Percentiles rank a stretch among this genome's conserved stretches.
These are phyloP conservation scores for Tricholoma matsutake DNA, from an alignment of 768 basidiomycete species.

Conservation along the genomic window DNA sequence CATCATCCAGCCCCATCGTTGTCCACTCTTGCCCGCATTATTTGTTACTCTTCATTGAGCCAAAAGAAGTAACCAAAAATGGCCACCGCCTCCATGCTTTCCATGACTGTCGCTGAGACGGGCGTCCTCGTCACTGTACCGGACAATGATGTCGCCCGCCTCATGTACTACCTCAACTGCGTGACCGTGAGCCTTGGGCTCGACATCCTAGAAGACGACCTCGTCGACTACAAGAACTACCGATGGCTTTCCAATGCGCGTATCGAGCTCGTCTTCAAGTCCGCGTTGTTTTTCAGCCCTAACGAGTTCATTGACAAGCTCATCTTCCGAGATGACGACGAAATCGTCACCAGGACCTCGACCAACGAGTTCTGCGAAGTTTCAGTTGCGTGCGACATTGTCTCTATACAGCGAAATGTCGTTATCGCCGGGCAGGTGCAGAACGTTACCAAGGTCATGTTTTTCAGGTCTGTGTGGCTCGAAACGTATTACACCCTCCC, in stretches of 20 bases:
- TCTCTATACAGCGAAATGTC: not conserved
- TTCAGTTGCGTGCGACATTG: not conserved
- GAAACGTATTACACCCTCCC: not conserved
- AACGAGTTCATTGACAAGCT: not conserved
- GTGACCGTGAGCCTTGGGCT: not conserved
- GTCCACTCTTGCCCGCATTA: not conserved
- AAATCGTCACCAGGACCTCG: not conserved
- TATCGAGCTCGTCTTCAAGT: not conserved
- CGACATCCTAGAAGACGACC: not conserved
- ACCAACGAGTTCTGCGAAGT: not conserved
- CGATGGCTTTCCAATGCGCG: not conserved
- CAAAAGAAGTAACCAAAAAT: not conserved
- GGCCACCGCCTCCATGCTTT: not conserved
- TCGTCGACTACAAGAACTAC: not conserved
- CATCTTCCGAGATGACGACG: not conserved
- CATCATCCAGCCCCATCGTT: not conserved
- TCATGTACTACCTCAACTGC: not conserved
- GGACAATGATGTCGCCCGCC: not conserved
- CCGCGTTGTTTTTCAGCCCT: not conserved
- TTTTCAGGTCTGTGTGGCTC: not conserved
- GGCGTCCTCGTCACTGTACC: not conserved
- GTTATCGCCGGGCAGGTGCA: not conserved
- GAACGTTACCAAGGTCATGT: not conserved
- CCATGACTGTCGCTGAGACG: not conserved
- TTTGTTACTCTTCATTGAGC: not conserved